A percentile compares a stretch with the other conserved stretches of the same genome.
phyloP scores from a whole-genome alignment of 331 rosid genomes.

The Spiraea crenata region DNA sequence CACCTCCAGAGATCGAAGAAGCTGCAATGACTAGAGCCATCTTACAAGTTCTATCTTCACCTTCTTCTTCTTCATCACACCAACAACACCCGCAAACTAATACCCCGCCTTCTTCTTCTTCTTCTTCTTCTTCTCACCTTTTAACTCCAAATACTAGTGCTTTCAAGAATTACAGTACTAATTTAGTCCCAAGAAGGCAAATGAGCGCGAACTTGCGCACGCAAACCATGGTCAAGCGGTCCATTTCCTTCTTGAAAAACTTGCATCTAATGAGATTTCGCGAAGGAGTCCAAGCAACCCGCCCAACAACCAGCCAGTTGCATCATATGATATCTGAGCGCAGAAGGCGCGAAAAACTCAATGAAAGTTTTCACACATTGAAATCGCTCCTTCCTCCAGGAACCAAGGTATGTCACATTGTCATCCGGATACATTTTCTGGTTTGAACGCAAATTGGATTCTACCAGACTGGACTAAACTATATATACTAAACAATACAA shows the following conservation, averaged over 20 bases:
- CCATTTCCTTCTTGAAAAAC: slow-evolving; percentile 52
- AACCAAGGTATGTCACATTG: slow-evolving; percentile 59
- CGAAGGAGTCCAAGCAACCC: slow-evolving; percentile 39
- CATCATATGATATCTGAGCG: slow-evolving; percentile 84
- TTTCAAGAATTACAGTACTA: slow-evolving; percentile 46
- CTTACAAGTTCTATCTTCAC: slow-evolving; percentile 45
- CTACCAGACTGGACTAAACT: too few relatives aligned
- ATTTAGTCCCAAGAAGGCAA: slow-evolving; percentile 20
- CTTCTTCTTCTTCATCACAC: slow-evolving; percentile 40
- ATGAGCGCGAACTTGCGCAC: slow-evolving; percentile 23
- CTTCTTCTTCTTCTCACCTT: slow-evolving; percentile 19
- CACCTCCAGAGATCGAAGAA: slow-evolving; percentile 42
- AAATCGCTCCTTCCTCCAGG: slow-evolving; percentile 70
- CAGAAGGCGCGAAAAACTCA: slow-evolving; percentile 76
- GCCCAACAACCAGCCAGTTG: slow-evolving; percentile 58
- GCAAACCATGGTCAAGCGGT: slow-evolving; percentile 57
- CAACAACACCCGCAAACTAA: slow-evolving; percentile 9
- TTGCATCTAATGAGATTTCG: slow-evolving; percentile 49
- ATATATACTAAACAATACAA: too few relatives aligned
- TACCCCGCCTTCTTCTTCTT: slow-evolving; percentile 12
- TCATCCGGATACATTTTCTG: background rate
- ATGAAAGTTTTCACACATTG: slow-evolving; percentile 72
- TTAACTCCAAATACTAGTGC: slow-evolving; percentile 42
- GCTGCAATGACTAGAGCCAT: slow-evolving; percentile 61
- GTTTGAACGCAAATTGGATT: background rate